Evolutionary conservation across 2,329 filamentous ascomycete genomes (phyloP).

Genomic region (Neodidymelliopsis sp.): DNA sequence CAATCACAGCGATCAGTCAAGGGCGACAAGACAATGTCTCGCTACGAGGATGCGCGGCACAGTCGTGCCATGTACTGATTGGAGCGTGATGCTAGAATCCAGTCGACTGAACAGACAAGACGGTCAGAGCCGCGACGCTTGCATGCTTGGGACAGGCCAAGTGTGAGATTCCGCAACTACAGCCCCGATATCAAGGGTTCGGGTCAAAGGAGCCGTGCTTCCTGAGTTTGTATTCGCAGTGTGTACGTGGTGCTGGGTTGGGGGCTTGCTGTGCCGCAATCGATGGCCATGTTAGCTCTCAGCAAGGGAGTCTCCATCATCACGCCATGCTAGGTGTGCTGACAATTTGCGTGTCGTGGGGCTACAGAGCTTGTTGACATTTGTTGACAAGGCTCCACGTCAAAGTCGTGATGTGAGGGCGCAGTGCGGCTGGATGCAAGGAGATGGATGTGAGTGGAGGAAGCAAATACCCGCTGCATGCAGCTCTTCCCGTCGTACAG

Average conservation of each 20-base stretch:
- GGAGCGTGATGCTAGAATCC: constrained; percentile 2
- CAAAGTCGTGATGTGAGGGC: neutral
- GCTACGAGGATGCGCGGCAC: constrained; percentile 7
- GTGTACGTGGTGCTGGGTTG: neutral
- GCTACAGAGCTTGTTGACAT: too few species aligned
- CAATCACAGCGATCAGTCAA: neutral
- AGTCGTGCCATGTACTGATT: neutral
- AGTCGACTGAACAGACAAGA: constrained; percentile 8
- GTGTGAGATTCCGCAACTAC: neutral
- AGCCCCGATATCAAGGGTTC: constrained; percentile 9
- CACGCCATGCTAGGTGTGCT: too few species aligned
- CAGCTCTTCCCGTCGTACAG: constrained; percentile 10
- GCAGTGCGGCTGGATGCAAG: constrained; percentile 1
- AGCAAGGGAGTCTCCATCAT: neutral
- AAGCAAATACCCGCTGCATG: neutral
- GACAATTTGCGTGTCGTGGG: too few species aligned
- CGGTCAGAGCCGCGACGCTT: constrained; percentile 6
- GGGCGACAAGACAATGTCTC: neutral
- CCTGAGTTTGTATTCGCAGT: neutral
- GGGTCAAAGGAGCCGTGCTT: constrained; percentile 4
- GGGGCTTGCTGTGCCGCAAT: constrained; percentile 5
- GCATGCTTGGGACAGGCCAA: constrained; percentile 2
- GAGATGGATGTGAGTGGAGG: neutral
- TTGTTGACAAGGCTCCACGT: neutral
- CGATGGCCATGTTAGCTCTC: neutral